Base-by-base conservation (phyloP, 2,329 filamentous ascomycete genomes). In the Fusarium palustre region DNA sequence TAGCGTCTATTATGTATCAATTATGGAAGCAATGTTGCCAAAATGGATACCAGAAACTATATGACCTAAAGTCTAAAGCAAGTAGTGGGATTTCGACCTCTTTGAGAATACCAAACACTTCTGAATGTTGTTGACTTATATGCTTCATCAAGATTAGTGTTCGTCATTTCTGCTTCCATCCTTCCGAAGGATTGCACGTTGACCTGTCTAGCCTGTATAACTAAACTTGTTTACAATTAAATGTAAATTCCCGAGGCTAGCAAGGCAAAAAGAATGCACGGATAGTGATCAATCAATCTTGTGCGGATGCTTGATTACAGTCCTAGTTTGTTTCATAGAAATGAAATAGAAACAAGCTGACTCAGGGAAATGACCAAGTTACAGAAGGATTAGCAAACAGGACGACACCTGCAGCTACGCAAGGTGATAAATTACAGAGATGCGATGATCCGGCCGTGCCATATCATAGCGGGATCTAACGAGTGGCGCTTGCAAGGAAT, bases 321-420 rank as follows among this genome's bases (percentile, higher is more conserved):
- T 18, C 45, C 54, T 46, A 42, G 63, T 54, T 49, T 25, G 62
- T 67, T 69, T 70, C 66, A 70, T 18, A 13, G 46, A 49, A 49
- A 49, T 64, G 66, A 70, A 55, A 55, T 63, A 69, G 63, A 68
- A 56, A 64, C 66, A 60, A 61, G 67, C 63, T 52, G 49, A 52
- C 43, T 47, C 39, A 49, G 54, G 25, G 42, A 50, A 53, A 48
- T 34, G 20, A 50, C 13, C 33, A 38, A 50, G 47, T 30, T 5
- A n/a, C 16, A 30, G 42, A n/a, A 45, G 18, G 42, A 28, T 24
- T 16, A 58, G 38, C 13, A 68, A 56, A 68, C 38, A 64, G 43
- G 55, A 65, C 20, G 49, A 39, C 33, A 55, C 34, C 47, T 65
- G 47, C 47, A 48, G 47, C 50, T 41, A n/a, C 28, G 41, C 42